phyloP scores from a whole-genome alignment of 129 eudicot species.

The Daucus carota region DNA sequence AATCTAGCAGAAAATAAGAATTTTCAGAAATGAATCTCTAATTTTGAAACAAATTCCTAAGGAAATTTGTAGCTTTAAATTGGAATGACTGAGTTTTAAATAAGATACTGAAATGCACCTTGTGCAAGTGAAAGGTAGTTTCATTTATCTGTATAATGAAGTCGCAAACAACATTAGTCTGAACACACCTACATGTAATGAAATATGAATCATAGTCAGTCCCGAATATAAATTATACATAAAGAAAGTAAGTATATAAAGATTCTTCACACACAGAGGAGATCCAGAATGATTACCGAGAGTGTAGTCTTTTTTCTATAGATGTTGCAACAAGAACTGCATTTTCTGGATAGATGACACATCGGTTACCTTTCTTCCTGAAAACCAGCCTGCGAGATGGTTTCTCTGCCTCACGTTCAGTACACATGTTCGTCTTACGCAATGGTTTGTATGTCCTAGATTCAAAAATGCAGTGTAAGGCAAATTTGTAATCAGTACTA shows the following conservation, averaged over 20 bases:
- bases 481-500: not conserved
- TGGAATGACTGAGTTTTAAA: not conserved
- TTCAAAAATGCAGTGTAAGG: not conserved
- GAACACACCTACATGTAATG: constrained; percentile 19
- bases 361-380: constrained; percentile 15
- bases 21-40: not conserved
- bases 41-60: not conserved
- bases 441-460: not conserved
- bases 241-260: too few species aligned
- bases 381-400: not conserved
- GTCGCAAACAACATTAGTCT: constrained; percentile 11
- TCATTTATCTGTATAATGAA: constrained; percentile 23
- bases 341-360: constrained; percentile 11
- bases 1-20: too few species aligned
- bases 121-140: constrained; percentile 28
- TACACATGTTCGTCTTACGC: not conserved
- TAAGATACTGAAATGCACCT: constrained; percentile 13
- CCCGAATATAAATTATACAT: not conserved
- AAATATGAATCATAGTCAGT: not conserved
- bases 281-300: constrained; percentile 10
- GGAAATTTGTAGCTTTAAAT: not conserved
- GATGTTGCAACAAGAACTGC: constrained; percentile 19
- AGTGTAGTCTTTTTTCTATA: constrained; percentile 12
- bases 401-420: not conserved
- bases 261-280: not conserved